Base-by-base conservation (phyloP, 176 grass and related monocot genomes). In the Thalia dealbata region DNA sequence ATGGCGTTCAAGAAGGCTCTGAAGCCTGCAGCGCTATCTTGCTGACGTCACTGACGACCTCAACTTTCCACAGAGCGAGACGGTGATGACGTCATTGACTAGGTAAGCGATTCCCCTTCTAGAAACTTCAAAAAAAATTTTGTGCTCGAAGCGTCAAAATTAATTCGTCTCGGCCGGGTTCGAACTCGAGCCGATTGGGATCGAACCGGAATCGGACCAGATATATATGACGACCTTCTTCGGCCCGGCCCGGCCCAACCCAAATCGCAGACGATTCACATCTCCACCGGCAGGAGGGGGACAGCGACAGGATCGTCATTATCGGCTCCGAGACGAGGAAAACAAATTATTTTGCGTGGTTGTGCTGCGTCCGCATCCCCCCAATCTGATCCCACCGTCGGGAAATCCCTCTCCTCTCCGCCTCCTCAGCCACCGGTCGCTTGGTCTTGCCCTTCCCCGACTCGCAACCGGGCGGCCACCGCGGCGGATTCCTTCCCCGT, bases 21-120 rank as follows among this genome's bases (percentile, higher is more conserved):
- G 62, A 5, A 26, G 61, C 10, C 14, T 24, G 25, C 11, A 22
- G 27, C 24, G 61, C 23, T 64, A 30, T 64, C 62, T 6, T 3
- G 28, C 13, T 74, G 52, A 74, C 54, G 72, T 74, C 72, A 74
- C 13, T 58, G 72, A n/a, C 16, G 59, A 60, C 72, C 60, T 73
- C 26, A 58, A n/a, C n/a, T 73, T 68, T 19, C 30, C 32, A 14
- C 66, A 69, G 15, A 35, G 44, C 15, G 29, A 32, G 30, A 3
- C 0, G 18, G 0, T 11, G 26, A 7, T 68, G 25, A 38, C 11
- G 64, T 67, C 28, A 18, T 21, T 15, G 38, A 48, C 45, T 48
- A 48, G 1, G 45, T 48, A 48, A 48, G 45, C 32, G 32, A 9
- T 48, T 4, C 45, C 45, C 11, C 6, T 48, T 48, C 45, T 46